Base-by-base conservation (phyloP, 2,329 filamentous ascomycete species). In the Xylariaceae sp. region DNA sequence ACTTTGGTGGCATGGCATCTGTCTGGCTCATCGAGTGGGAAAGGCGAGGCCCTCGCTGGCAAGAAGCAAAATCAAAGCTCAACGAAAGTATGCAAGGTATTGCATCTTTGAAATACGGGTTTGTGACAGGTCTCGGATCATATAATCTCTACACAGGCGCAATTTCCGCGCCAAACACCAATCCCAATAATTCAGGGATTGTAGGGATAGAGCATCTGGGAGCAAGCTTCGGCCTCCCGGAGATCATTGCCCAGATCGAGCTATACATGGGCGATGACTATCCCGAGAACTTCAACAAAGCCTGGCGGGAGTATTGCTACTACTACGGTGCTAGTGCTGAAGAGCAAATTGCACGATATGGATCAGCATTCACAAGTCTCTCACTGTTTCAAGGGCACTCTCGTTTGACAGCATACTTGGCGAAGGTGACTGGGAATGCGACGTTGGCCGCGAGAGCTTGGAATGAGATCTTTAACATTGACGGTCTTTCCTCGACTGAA, bases 11-110 rank as follows among this genome's bases (percentile, higher is more conserved):
- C 0, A 66, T 84, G 2, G 80, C 80, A 0, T 74, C 74, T 2
- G 74, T 73, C 0, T 84, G 80, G 76, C 69, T 84, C 0, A 71
- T 82, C 2, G 81, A 81, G 49, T 83, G 77, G 76, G 81, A 83
- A 58, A 72, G 80, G 0, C 75, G 75, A 1, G 77, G 78, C 0
- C 66, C 75, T 0, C 68, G 75, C 2, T 80, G 76, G 75, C 65
- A 79, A 46, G 75, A 80, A 56, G 73, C 78, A 1, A 70, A 68
- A 27, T 58, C 63, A 1, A 82, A 80, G 60, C 69, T 85, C 1
- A 69, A 68, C 7, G 67, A 69, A 22, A 75, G 75, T 0, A 68
- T 77, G 11, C 62, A 66, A 5, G 78, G 80, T 2, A 82, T 82
- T 44, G 75, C 73, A 0, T 67, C 69, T 11, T 68, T 85, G 5